These are phyloP conservation scores for Akanthomyces muscarius DNA, from an alignment of 2,329 filamentous ascomycete genomes.

Conservation along the genomic window DNA sequence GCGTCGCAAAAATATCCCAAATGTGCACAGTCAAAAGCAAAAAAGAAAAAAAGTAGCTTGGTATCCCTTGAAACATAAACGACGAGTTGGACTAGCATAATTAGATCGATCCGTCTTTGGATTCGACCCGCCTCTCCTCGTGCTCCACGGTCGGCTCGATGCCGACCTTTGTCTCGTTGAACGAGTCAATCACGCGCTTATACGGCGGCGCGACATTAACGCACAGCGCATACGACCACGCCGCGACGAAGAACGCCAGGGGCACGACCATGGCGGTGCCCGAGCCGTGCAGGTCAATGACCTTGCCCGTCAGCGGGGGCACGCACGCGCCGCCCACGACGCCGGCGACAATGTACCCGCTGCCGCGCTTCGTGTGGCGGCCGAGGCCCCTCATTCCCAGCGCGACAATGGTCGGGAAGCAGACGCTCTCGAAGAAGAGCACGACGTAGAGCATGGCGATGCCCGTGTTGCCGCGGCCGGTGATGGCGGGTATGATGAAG, in stretches of 20 bases:
- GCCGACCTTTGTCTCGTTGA: slow-evolving; percentile 44
- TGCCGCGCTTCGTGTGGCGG: slow-evolving; percentile 71
- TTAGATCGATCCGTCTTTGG: slow-evolving; percentile 5
- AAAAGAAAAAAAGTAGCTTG: neutral
- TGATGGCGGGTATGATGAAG: slow-evolving; percentile 52
- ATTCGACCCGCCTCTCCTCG: slow-evolving; percentile 14
- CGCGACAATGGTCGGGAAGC: slow-evolving; percentile 77
- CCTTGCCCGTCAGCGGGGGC: slow-evolving; percentile 66
- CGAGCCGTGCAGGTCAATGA: slow-evolving; percentile 59
- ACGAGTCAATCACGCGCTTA: slow-evolving; percentile 57
- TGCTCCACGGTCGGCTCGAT: slow-evolving; percentile 26
- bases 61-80: neutral
- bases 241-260: slow-evolving; percentile 53
- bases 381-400: slow-evolving; percentile 72
- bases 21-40: neutral
- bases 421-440: slow-evolving; percentile 76
- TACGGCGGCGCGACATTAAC: slow-evolving; percentile 67
- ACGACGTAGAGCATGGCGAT: slow-evolving; percentile 63
- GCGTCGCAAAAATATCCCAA: neutral
- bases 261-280: slow-evolving; percentile 65
- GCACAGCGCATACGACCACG: slow-evolving; percentile 53
- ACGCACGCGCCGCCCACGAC: slow-evolving; percentile 71
- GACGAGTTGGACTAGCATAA: neutral
- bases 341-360: slow-evolving; percentile 64
- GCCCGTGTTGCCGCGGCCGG: slow-evolving; percentile 42